Base-by-base conservation (phyloP, 225 moss, liverwort and hornwort species). In the Marchantia paleacea region DNA sequence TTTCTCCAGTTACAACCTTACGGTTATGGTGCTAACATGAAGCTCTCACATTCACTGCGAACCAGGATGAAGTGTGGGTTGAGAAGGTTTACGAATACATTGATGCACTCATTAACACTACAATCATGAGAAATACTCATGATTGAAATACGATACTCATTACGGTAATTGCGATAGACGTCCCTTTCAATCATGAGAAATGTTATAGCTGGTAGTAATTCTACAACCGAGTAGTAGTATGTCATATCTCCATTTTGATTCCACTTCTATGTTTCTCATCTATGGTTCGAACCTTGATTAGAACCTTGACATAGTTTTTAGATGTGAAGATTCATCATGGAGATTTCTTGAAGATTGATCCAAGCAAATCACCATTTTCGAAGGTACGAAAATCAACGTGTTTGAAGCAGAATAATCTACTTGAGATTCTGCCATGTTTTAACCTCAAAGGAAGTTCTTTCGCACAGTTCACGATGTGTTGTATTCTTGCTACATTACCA, bases 271-370 rank as follows among this genome's bases (percentile, higher is more conserved):
- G 14, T 58, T 58, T 16, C 18, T 58, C 10, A 19, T 58, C 67
- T 0, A 26, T 65, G n/a, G 25, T 65, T 26, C 24, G 10, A 3
- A 6, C 28, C 10, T 30, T 29, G 16, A 19, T 25, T 6, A 18
- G 3, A 20, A 0, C 55, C 75, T 75, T 75, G 31, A 75, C 75
- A 15, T 39, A 57, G 28, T 31, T 18, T 14, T 26, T 24, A 94
- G 94, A 94, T 84, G 97, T 97, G 84, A 88, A 89, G 69, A 81
- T 97, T 75, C 86, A 71, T 63, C 94, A 93, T 65, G 85, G 85
- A 80, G 97, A 97, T 67, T 97, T 97, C 72, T 84, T 97, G 79
- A 78, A 83, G 57, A 76, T 92, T 52, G 72, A 92, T 72, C 87
- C 92, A 55, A 80, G 73, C 63, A 64, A 83, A 75, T 84, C 88